phyloP scores from a whole-genome alignment of 2,329 filamentous ascomycete species.

The Fusarium torulosum region DNA sequence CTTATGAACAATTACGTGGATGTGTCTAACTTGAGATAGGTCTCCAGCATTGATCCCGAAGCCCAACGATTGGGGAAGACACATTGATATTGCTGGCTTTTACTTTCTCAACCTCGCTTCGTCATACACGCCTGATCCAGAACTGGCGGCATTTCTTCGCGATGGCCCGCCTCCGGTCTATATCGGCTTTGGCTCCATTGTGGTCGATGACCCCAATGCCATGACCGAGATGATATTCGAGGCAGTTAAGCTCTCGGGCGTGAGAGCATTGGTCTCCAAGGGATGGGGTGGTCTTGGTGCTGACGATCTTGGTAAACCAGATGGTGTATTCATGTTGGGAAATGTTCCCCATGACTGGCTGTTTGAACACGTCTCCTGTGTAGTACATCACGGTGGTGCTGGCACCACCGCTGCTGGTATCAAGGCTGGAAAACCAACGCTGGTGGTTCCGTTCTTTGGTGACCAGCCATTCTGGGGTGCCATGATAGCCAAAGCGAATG shows the following conservation, averaged over 20 bases:
- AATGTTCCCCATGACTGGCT: slow-evolving; percentile 92
- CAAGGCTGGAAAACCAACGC: slow-evolving; percentile 80
- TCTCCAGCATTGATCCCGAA: slow-evolving; percentile 84
- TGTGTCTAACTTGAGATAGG: slow-evolving; percentile 43
- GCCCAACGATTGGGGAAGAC: slow-evolving; percentile 78
- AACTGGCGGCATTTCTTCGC: slow-evolving; percentile 74
- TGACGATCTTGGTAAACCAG: slow-evolving; percentile 76
- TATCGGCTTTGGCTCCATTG: slow-evolving; percentile 86
- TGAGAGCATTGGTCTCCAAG: slow-evolving; percentile 86
- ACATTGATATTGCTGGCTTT: slow-evolving; percentile 82
- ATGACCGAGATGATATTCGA: slow-evolving; percentile 80
- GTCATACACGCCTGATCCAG: slow-evolving; percentile 73
- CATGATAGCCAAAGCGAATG: slow-evolving; percentile 79
- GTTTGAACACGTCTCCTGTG: slow-evolving; percentile 82
- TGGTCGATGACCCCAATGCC: slow-evolving; percentile 79
- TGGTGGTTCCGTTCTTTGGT: slow-evolving; percentile 88
- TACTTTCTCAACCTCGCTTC: slow-evolving; percentile 78
- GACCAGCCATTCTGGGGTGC: slow-evolving; percentile 88
- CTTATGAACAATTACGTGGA: no score
- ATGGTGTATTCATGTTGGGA: slow-evolving; percentile 84
- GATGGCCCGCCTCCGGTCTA: slow-evolving; percentile 80
- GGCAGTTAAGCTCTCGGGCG: slow-evolving; percentile 73
- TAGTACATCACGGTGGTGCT: slow-evolving; percentile 89
- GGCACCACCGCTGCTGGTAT: slow-evolving; percentile 92
- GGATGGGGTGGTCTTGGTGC: slow-evolving; percentile 89